Evolutionary conservation across 768 basidiomycete genomes (phyloP), one percentile per base, ranked within the genome.

Genomic region (Lactarius vividus): DNA sequence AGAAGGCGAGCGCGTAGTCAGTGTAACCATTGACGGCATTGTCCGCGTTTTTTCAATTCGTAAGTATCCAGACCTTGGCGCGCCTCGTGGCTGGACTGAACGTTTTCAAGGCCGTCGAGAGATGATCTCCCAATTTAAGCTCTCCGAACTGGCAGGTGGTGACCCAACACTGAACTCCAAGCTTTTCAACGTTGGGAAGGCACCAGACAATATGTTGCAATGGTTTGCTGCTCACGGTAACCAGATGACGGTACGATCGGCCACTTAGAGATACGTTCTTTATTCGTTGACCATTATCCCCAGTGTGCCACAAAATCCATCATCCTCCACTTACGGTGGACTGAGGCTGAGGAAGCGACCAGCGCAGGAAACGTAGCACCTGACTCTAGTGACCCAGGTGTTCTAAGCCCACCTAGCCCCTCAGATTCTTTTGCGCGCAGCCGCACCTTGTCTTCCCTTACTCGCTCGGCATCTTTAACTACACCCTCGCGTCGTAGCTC

Each of bases 161-260:
- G 88, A 94, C 74, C 87, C 88, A 20, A 78, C 84, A 28, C 72
- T 91, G 70, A 87, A 82, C 66, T 76, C 85, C 1, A 91, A 86
- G 71, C 73, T 96, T 62, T 84, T 85, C 71, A 86, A 92, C 69
- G 88, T 96, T 10, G 94, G 94, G 1, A 74, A 83, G 28, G 91
- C 91, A 0, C 86, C 91, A 33, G 89, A 94, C 72, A 93, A 92
- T 74, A 92, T 92, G 92, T 80, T 94, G 13, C 92, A 94, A 84
- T 94, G 92, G 92, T 94, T 95, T 73, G 92, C 92, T 7, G 92
- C 93, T 1, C 92, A 94, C 70, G 93, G 92, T 0, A 84, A 86
- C 5, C 91, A 92, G 73, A 94, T 95, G 88, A 95, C 94, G 33
- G 93, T 93, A 73, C 46, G 85, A 77, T 11, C 52, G 35, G 35